Conservation (phyloP, 495 filamentous ascomycete species). For the Hypoxylon cercidicola region DNA sequence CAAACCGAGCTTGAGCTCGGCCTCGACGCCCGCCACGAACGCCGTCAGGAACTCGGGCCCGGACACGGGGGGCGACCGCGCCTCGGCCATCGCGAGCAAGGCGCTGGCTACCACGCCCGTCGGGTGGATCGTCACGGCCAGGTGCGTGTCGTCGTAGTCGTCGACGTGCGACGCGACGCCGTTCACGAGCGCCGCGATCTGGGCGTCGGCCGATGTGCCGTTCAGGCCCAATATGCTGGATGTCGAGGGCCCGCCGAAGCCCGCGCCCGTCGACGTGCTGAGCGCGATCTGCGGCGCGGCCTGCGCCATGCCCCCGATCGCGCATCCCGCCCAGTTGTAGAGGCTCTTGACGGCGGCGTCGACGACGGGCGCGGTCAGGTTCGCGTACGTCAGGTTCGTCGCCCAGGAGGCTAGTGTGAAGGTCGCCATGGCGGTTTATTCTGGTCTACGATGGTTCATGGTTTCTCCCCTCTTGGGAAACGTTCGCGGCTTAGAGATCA, state of each 20-base stretch:
- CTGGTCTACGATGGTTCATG: no score
- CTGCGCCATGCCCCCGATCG: slow-evolving; percentile 59
- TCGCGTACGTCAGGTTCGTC: slow-evolving; percentile 46
- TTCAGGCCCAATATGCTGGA: slow-evolving; percentile 56
- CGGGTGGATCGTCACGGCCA: slow-evolving; percentile 66
- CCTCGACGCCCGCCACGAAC: slow-evolving; percentile 63
- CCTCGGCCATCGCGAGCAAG: slow-evolving; percentile 56
- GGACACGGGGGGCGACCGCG: slow-evolving; percentile 38
- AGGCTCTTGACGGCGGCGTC: slow-evolving; percentile 51
- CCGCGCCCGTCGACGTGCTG: slow-evolving; percentile 38
- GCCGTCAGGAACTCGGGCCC: slow-evolving; percentile 60
- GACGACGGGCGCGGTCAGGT: slow-evolving; percentile 47
- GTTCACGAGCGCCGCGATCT: slow-evolving; percentile 64
- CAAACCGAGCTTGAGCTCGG: slow-evolving; percentile 61
- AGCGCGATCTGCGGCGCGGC: slow-evolving; percentile 59
- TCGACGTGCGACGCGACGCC: slow-evolving; percentile 66
- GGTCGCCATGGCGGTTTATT: slow-evolving; percentile 50
- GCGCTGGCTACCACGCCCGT: slow-evolving; percentile 63
- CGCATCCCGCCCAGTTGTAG: slow-evolving; percentile 66
- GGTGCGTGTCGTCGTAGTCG: slow-evolving; percentile 68
- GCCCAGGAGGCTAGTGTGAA: slow-evolving; percentile 53
- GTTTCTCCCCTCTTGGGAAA: no score
- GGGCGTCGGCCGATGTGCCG: slow-evolving; percentile 53
- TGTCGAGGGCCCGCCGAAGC: slow-evolving; percentile 59
- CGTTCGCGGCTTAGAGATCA: no score